Base-by-base conservation (phyloP, 192 early-diverging fungal species). In the Cetraspora pellucida region DNA sequence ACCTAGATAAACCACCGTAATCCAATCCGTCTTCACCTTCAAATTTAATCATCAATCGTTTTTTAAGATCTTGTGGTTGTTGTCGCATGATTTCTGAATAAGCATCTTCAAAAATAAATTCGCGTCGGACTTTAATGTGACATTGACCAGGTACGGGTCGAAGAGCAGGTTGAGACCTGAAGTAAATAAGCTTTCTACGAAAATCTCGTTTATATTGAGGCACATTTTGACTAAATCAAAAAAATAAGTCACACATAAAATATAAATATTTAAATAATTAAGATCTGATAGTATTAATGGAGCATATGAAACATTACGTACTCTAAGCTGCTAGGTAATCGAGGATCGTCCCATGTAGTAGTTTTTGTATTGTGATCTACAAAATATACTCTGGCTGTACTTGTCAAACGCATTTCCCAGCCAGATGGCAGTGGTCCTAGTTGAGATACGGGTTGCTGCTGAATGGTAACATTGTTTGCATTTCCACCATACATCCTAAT, bases 141-240 rank as follows among this genome's bases (percentile, higher is more conserved):
- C 93, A 95, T 85, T 95, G 94, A 11, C 95, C 95, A 50, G 93
- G 92, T 25, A 92, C 87, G 11, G 92, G 92, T 1, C 95, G 92
- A 86, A 99, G 91, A 16, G 90, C 90, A 5, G 94, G 93, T 82
- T 99, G 97, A 58, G 93, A 93, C 46, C 95, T 83, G 85, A 99
- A 97, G 86, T 99, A 99, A 57, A 97, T 97, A 69, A 96, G 85
- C 81, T 99, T 99, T 75, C 96, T 89, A 30, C 97, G 88, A 90
- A 96, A 99, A 84, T 99, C 97, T 37, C 97, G 92, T 89, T 99
- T 99, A 85, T 99, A 99, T 82, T 99, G 95, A 49, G 97, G 97
- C 30, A 99, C 96, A 66, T 92, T 94, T 80, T 93, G 89, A 81
- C 74, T 76, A 50, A 17, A 57, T n/a, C n/a, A 54, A 13, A 55